Base-by-base conservation (phyloP, 1,284 basidiomycete species). In the Ceratobasidium sp. region DNA sequence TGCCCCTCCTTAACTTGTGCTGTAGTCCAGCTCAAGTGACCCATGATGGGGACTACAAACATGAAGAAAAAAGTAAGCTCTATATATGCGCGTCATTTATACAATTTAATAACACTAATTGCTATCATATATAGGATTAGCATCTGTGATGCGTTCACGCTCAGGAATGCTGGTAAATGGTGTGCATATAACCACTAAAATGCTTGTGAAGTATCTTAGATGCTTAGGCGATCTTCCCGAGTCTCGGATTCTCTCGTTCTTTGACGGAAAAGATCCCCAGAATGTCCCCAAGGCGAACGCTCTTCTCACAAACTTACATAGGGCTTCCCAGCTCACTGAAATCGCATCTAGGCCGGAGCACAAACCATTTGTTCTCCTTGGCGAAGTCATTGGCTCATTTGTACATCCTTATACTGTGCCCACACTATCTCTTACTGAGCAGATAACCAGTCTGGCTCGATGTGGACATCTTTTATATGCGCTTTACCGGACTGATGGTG, bases 21-120 rank as follows among this genome's bases (percentile, higher is more conserved):
- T 70, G 67, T 42, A 28, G 67, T 12, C 50, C 48, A 7, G 42
- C 26, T 13, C 48, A 70, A 17, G 40, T 70, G 17, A 70, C 67
- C 2, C 67, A 56, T 70, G 67, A 70, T 42, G 67, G 67, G 1
- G 67, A 70, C 20, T 70, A 56, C n/a, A 70, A 70, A 42, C 67
- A 70, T 57, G 67, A 70, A 26, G 67, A 70, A 40, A 70, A 70
- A n/a, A 54, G 67, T 70, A 38, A 38, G 67, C 33, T 33, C 57
- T 13, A 10, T 17, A 40, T 70, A 57, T 42, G 44, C 44, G 62
- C 62, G 40, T 20, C 26, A 17, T 44, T 13, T 6, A 52, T 33
- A 33, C 33, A 56, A 20, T 3, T 69, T 40, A 5, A 33, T 33
- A 26, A 28, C 33, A 40, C 33, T 69, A 12, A 23, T n/a, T 69